These are phyloP conservation scores for Straminergon stramineum DNA, from an alignment of 225 moss, liverwort and hornwort species.

Conservation along the genomic window DNA sequence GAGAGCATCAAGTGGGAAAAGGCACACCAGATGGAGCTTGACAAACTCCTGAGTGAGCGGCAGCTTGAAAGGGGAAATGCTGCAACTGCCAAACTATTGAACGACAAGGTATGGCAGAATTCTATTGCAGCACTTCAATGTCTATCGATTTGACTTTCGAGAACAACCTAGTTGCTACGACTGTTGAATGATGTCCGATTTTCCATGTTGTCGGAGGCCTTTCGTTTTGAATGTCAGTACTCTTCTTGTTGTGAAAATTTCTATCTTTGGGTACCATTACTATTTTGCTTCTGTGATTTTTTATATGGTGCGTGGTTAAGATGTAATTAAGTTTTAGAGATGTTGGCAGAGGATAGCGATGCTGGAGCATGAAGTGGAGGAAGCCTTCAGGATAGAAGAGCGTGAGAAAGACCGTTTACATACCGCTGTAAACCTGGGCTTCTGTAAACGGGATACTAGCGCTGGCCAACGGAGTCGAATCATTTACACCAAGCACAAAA, in stretches of 20 bases:
- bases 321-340: background rate
- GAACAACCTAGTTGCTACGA: background rate
- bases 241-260: background rate
- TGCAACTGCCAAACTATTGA: conserved; percentile 38
- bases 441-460: background rate
- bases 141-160: background rate
- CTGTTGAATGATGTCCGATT: background rate
- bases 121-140: background rate
- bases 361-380: conserved; percentile 44
- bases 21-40: conserved; percentile 34
- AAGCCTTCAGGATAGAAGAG: conserved; percentile 25
- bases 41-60: conserved; percentile 45
- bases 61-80: conserved; percentile 54
- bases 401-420: conserved; percentile 7
- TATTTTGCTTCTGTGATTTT: background rate
- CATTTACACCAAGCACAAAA: conserved; percentile 33
- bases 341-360: conserved; percentile 11
- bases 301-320: background rate
- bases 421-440: background rate
- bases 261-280: background rate
- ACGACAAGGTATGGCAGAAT: conserved; percentile 20
- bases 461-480: conserved; percentile 14
- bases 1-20: conserved; percentile 41
- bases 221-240: background rate
- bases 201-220: background rate